Conservation (phyloP, 2,329 filamentous ascomycete genomes). For the Xylaria hypoxylon region DNA sequence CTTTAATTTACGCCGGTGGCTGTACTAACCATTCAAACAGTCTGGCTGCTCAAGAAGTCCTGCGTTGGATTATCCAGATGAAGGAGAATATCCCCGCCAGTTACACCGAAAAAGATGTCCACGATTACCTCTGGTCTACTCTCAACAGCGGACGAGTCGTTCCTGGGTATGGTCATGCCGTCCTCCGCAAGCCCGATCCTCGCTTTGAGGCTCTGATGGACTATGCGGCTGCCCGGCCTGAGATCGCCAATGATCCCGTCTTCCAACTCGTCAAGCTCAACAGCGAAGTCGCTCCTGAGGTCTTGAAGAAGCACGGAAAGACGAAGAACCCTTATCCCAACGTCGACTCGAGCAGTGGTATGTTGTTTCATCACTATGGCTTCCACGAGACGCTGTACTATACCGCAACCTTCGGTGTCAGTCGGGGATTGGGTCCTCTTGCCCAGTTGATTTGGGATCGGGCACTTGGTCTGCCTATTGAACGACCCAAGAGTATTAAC, state of each 20-base stretch:
- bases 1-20: neutral
- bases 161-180: conserved; percentile 94
- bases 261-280: conserved; percentile 96
- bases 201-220: conserved; percentile 97
- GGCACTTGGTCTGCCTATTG: conserved; percentile 91
- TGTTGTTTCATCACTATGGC: conserved; percentile 97
- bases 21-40: conserved; percentile 54
- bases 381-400: conserved; percentile 99
- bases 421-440: conserved; percentile 82
- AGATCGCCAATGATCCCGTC: conserved; percentile 87
- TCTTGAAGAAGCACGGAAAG: conserved; percentile 96
- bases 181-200: conserved; percentile 95
- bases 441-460: conserved; percentile 97
- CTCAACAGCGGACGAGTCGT: conserved; percentile 95
- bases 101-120: conserved; percentile 85
- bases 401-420: conserved; percentile 77
- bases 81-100: conserved; percentile 83
- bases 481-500: conserved; percentile 98
- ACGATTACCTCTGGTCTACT: conserved; percentile 90
- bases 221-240: conserved; percentile 85
- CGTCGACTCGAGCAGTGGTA: conserved; percentile 91
- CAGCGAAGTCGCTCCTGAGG: conserved; percentile 88
- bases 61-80: conserved; percentile 98
- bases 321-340: conserved; percentile 98
- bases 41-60: conserved; percentile 94